These are phyloP conservation scores for Helianthus annuus DNA, from an alignment of 129 eudicot species.

Conservation along the genomic window HanXRQr2.0-SUNRISE NC_035442.2:2172049-2172548, in stretches of 20 bases:
- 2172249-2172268: conserved; percentile 90
- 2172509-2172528: conserved; percentile 80
- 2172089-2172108: no score
- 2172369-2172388: conserved; percentile 21
- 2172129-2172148: neutral
- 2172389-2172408: conserved; percentile 9
- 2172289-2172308: conserved; percentile 98
- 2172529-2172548: conserved; percentile 68
- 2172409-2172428: neutral
- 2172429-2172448: neutral
- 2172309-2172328: conserved; percentile 76
- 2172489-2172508: conserved; percentile 88
- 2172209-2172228: conserved; percentile 98
- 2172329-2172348: conserved; percentile 39
- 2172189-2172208: conserved; percentile 96
- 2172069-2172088: no score
- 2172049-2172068: no score
- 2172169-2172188: conserved; percentile 44
- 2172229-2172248: conserved; percentile 85
- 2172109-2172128: no score
- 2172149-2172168: neutral
- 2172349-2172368: conserved; percentile 16
- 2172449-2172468: conserved; percentile 7
- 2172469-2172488: conserved; percentile 23
- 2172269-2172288: conserved; percentile 92